phyloP scores from a whole-genome alignment of 257 asterid species.

The Solanum appendiculatum region DNA sequence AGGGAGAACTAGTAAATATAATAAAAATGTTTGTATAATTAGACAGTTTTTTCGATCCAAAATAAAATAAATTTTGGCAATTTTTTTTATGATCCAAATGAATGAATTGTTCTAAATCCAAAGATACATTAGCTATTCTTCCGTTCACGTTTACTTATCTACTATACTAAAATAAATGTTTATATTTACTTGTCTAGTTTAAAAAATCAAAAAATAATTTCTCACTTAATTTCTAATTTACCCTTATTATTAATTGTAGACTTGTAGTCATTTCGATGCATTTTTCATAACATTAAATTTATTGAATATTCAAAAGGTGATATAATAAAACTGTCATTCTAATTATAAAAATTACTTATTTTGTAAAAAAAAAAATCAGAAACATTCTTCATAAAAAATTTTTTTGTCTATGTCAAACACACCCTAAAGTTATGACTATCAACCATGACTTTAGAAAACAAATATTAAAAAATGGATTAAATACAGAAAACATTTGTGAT shows the following conservation, averaged over 20 bases:
- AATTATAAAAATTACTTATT: neutral
- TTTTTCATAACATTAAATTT: no score
- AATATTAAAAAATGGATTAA: neutral
- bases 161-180: no score
- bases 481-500: neutral
- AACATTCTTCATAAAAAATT: neutral
- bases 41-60: neutral
- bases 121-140: no score
- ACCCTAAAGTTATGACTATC: neutral
- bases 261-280: no score
- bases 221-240: neutral
- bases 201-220: neutral
- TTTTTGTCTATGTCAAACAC: neutral
- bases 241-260: neutral
- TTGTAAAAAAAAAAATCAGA: neutral
- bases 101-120: neutral
- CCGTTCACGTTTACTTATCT: neutral
- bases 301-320: no score
- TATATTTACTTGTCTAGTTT: no score
- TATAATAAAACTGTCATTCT: neutral
- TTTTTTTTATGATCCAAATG: neutral
- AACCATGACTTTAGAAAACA: neutral
- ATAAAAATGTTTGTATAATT: neutral
- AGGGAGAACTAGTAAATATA: neutral
- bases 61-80: neutral